These are phyloP conservation scores for Trametes sanguinea DNA, from an alignment of 768 basidiomycete species.

Conservation along the genomic window DNA sequence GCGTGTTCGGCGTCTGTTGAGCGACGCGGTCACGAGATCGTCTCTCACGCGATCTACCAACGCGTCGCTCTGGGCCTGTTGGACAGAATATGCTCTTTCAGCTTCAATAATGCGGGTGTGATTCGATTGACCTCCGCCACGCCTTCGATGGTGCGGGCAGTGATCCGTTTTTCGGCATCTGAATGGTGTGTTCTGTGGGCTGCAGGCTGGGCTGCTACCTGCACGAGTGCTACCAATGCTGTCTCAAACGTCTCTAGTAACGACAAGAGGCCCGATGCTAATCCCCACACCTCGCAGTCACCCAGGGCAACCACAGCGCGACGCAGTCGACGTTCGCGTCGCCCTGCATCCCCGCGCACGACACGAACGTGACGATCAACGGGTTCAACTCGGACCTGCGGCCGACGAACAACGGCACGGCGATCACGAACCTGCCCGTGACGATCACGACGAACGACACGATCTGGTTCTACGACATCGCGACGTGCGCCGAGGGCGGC, in stretches of 20 bases:
- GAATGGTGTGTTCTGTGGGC: too few species aligned
- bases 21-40: conserved; percentile 12
- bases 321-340: conserved; percentile 56
- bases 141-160: too few species aligned
- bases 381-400: conserved; percentile 61
- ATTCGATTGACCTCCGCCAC: neutral
- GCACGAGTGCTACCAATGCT: too few species aligned
- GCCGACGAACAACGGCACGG: conserved; percentile 47
- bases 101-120: too few species aligned
- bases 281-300: conserved; percentile 39
- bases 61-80: too few species aligned
- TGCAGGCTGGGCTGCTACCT: too few species aligned
- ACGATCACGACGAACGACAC: conserved; percentile 48
- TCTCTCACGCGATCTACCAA: neutral
- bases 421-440: conserved; percentile 45
- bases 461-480: conserved; percentile 63
- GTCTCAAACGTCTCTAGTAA: too few species aligned
- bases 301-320: conserved; percentile 53
- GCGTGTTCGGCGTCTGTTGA: neutral
- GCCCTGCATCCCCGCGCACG: conserved; percentile 56
- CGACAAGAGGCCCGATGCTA: too few species aligned
- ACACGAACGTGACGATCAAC: conserved; percentile 50
- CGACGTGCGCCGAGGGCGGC: conserved; percentile 56
- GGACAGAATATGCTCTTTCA: too few species aligned
- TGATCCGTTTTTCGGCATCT: too few species aligned